phyloP scores from a whole-genome alignment of 495 filamentous ascomycete species.

The Emericellopsis terricola region DNA sequence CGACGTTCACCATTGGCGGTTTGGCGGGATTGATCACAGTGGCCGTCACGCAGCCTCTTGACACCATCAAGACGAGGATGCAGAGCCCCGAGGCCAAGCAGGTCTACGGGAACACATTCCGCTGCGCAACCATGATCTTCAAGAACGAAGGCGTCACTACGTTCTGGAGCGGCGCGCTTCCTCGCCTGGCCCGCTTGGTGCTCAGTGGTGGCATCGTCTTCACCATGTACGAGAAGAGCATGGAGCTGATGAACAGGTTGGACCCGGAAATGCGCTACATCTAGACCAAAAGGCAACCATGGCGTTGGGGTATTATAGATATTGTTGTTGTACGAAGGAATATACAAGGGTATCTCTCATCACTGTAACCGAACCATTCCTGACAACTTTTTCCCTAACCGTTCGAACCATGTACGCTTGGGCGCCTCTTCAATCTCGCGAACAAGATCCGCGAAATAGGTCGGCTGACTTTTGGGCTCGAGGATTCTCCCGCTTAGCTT shows the following conservation, averaged over 20 bases:
- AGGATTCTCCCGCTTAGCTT: slow-evolving; percentile 42
- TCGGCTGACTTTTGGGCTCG: slow-evolving; percentile 54
- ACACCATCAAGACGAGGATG: slow-evolving; percentile 96
- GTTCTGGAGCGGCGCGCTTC: slow-evolving; percentile 88
- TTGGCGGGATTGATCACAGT: slow-evolving; percentile 87
- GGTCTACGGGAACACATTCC: slow-evolving; percentile 76
- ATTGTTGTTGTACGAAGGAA: slow-evolving; percentile 1
- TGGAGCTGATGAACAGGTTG: slow-evolving; percentile 63
- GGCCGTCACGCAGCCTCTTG: slow-evolving; percentile 77
- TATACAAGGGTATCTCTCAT: neutral
- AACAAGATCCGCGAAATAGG: slow-evolving; percentile 55
- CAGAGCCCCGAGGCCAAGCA: slow-evolving; percentile 80
- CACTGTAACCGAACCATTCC: slow-evolving; percentile 43
- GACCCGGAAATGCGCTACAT: slow-evolving; percentile 82
- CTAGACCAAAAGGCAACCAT: slow-evolving; percentile 13
- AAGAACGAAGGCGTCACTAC: slow-evolving; percentile 79
- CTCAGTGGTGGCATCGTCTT: slow-evolving; percentile 94
- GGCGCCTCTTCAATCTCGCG: slow-evolving; percentile 58
- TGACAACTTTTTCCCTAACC: slow-evolving; percentile 36
- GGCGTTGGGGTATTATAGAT: slow-evolving; percentile 3
- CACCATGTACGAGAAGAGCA: slow-evolving; percentile 97
- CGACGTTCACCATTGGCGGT: slow-evolving; percentile 82
- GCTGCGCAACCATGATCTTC: slow-evolving; percentile 68
- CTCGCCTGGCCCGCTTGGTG: slow-evolving; percentile 65
- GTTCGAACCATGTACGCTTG: slow-evolving; percentile 35